Conservation (phyloP, 129 eudicot genomes). For the Gnaphalium uliginosum region DNA sequence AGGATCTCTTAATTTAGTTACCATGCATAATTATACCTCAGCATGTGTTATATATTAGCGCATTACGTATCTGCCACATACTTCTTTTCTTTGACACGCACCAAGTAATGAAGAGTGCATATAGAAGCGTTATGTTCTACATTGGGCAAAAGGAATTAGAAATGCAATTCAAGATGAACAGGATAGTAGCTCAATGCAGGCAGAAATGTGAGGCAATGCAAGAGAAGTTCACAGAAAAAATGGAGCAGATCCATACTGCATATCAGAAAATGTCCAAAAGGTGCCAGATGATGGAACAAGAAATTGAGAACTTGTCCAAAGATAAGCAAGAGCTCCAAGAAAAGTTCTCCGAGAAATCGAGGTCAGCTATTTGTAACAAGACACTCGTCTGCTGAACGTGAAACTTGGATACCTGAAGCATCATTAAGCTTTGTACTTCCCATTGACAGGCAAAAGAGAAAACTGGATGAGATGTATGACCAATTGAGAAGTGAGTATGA, state of each 20-base stretch:
- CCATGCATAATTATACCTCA: neutral
- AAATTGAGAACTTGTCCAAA: slow-evolving; percentile 73
- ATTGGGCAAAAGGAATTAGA: slow-evolving; percentile 93
- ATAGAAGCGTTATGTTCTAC: slow-evolving; percentile 82
- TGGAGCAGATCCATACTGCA: slow-evolving; percentile 84
- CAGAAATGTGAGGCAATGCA: slow-evolving; percentile 89
- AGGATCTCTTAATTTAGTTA: neutral
- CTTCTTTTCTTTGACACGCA: slow-evolving; percentile 44
- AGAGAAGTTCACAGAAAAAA: slow-evolving; percentile 77
- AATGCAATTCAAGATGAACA: slow-evolving; percentile 92
- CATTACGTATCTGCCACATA: slow-evolving; percentile 4
- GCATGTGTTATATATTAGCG: neutral
- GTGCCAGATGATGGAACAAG: slow-evolving; percentile 96
- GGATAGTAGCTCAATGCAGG: slow-evolving; percentile 65
- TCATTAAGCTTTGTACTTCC: slow-evolving; percentile 22
- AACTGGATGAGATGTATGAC: slow-evolving; percentile 96
- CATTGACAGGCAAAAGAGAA: slow-evolving; percentile 73
- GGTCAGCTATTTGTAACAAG: slow-evolving; percentile 43
- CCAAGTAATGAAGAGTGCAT: slow-evolving; percentile 89
- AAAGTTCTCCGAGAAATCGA: slow-evolving; percentile 86
- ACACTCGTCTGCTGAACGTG: neutral
- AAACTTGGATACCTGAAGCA: slow-evolving; percentile 5
- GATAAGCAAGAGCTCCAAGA: slow-evolving; percentile 96
- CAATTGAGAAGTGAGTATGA: slow-evolving; percentile 83
- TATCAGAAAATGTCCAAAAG: slow-evolving; percentile 88